phyloP scores from a whole-genome alignment of 1,284 basidiomycete species.

The Neonothopanus nambi region DNA sequence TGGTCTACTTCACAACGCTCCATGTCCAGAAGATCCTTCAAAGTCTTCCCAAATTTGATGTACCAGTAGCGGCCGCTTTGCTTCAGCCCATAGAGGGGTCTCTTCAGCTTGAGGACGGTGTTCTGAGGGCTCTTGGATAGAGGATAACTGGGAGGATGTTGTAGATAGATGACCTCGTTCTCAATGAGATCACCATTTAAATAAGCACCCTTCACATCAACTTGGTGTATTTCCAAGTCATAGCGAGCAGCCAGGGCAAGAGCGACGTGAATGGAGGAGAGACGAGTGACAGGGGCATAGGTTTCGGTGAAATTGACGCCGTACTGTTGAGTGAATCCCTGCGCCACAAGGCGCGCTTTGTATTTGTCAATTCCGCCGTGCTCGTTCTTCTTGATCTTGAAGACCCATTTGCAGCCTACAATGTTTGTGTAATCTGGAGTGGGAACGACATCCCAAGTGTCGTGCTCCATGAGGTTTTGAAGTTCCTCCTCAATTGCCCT shows the following conservation, averaged over 20 bases:
- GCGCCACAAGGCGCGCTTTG: constrained; percentile 40
- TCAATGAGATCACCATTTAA: constrained; percentile 11
- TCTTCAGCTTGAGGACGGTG: background rate
- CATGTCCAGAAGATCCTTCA: constrained; percentile 5
- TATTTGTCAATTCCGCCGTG: constrained; percentile 27
- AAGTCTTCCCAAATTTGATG: constrained; percentile 9
- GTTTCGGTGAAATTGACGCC: constrained; percentile 10
- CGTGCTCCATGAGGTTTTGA: constrained; percentile 17
- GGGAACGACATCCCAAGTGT: constrained; percentile 27
- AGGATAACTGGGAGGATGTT: constrained; percentile 2
- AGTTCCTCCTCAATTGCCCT: constrained; percentile 32
- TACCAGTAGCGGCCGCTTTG: constrained; percentile 6
- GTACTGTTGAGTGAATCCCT: constrained; percentile 37
- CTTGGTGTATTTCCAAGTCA: constrained; percentile 10
- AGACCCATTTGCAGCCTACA: constrained; percentile 35
- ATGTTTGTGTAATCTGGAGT: constrained; percentile 23
- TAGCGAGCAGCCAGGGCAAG: constrained; percentile 7
- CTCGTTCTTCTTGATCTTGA: constrained; percentile 34
- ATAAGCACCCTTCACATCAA: constrained; percentile 14
- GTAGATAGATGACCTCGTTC: constrained; percentile 5
- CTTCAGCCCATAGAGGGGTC: constrained; percentile 4
- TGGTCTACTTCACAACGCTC: constrained; percentile 23
- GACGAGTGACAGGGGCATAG: constrained; percentile 10
- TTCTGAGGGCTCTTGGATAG: background rate
- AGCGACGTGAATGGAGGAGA: constrained; percentile 1